Percentiles rank a stretch among this genome's conserved stretches.
phyloP scores from a whole-genome alignment of 495 filamentous ascomycete genomes.

The Antarctomyces pellizariae region DNA sequence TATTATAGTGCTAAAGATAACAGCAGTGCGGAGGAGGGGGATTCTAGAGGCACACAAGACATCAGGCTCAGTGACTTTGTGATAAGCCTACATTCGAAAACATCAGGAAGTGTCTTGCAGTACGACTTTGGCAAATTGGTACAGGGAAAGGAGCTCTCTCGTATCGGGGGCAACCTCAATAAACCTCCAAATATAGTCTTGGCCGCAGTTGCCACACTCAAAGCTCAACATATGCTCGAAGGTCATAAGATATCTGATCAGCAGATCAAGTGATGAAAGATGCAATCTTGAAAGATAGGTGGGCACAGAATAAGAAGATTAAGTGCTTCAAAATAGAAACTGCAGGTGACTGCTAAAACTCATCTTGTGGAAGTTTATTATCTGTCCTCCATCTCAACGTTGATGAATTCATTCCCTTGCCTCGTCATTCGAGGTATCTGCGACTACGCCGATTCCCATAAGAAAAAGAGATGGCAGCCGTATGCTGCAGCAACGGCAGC shows the following conservation, averaged over 20 bases:
- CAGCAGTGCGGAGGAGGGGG: too few species aligned
- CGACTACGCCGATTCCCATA: too few species aligned
- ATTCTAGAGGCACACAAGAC: too few species aligned
- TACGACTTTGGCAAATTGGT: constrained; percentile 6
- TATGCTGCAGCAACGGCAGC: too few species aligned
- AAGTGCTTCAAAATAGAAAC: constrained; percentile 17
- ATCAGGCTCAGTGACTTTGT: constrained; percentile 16
- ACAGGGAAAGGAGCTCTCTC: background rate
- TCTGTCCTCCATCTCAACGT: too few species aligned
- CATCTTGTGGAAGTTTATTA: too few species aligned
- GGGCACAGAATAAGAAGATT: constrained; percentile 3
- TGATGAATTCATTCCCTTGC: too few species aligned
- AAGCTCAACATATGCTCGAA: background rate
- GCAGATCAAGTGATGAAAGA: constrained; percentile 8
- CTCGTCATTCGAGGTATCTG: too few species aligned
- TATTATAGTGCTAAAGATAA: too few species aligned
- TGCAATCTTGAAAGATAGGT: constrained; percentile 1
- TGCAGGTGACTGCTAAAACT: too few species aligned
- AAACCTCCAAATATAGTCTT: background rate
- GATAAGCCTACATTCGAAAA: constrained; percentile 10
- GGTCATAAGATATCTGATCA: too few species aligned
- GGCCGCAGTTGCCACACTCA: background rate
- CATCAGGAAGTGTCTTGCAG: constrained; percentile 9
- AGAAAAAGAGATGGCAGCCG: too few species aligned
- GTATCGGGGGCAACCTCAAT: background rate